phyloP scores from a whole-genome alignment of 2,329 filamentous ascomycete genomes.

The Pezizomycotina sp. region DNA sequence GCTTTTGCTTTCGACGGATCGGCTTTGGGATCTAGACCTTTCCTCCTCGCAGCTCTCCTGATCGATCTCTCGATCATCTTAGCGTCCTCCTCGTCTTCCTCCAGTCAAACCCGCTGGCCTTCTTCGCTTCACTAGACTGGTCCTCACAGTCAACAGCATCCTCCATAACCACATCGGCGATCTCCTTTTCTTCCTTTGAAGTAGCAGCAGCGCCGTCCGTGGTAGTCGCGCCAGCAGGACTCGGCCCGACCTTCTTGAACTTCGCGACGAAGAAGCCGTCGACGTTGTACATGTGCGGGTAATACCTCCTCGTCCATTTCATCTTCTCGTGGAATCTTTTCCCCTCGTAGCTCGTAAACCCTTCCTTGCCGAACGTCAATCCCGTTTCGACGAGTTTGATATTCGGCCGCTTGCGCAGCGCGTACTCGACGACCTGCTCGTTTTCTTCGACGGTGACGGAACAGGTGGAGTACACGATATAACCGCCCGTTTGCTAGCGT shows the following conservation, averaged over 20 bases:
- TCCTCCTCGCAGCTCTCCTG: conserved; percentile 54
- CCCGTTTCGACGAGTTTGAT: conserved; percentile 85
- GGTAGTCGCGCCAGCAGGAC: conserved; percentile 48
- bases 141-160: conserved; percentile 19
- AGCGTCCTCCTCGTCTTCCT: conserved; percentile 57
- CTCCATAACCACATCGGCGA: conserved; percentile 13
- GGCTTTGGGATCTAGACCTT: conserved; percentile 50
- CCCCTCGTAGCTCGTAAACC: conserved; percentile 77
- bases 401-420: conserved; percentile 77
- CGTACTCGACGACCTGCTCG: conserved; percentile 86
- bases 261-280: conserved; percentile 98
- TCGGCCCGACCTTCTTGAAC: conserved; percentile 78
- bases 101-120: conserved; percentile 41
- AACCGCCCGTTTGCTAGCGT: conserved; percentile 84
- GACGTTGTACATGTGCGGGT: conserved; percentile 83
- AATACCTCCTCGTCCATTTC: conserved; percentile 69
- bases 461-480: conserved; percentile 93
- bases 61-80: conserved; percentile 57
- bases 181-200: conserved; percentile 25
- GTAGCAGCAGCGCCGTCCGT: conserved; percentile 31
- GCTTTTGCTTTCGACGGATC: conserved; percentile 29
- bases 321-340: conserved; percentile 81
- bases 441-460: conserved; percentile 88
- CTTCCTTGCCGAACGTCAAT: conserved; percentile 76
- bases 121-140: conserved; percentile 10